Evolutionary conservation across 129 eudicot genomes (phyloP), one percentile per base, ranked within the genome.

Genomic region (Pittosporum tobira): DNA sequence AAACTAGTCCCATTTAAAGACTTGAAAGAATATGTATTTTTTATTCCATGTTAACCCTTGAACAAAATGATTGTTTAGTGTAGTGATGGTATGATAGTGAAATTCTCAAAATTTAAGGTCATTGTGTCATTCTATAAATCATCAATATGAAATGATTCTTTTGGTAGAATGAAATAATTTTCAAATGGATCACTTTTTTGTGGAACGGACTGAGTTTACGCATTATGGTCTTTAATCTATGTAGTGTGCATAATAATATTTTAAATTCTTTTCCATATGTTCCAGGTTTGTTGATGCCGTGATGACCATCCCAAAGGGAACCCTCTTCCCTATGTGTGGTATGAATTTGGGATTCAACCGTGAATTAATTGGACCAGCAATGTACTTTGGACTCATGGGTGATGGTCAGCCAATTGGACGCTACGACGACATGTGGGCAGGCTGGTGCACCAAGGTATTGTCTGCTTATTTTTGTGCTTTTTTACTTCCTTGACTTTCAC

Each of bases 341-440:
- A 83, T 83, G 91, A 83, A 83, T 54, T 73, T 82, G 57, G 89
- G 78, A 8, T 82, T 82, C 61, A 69, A 82, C 77, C 85, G 89
- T 48, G 81, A 82, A 65, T 65, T 83, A 51, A 83, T 83, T n/a
- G 91, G 91, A 3, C 85, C 91, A 6, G 91, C 91, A 43, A 83
- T 83, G 91, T 83, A 83, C 91, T 83, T 83, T 30, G 90, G 90
- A 9, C 90, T 82, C 51, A 82, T 82, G 90, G 90, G 90, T 3
- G 90, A 82, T 26, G 90, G 90, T 59, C 90, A 82, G 63, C 90
- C 90, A 45, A 79, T 79, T 46, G 84, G 84, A 53, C 84, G 84
- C 15, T 79, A 79, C 45, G 84, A 79, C 12, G 90, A 82, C 68
- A 82, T 82, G 90, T 82, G 90, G 90, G 91, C 91, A 65, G 91